Conservation (phyloP, 2,329 filamentous ascomycete genomes). For the Catunica adiposa region DNA sequence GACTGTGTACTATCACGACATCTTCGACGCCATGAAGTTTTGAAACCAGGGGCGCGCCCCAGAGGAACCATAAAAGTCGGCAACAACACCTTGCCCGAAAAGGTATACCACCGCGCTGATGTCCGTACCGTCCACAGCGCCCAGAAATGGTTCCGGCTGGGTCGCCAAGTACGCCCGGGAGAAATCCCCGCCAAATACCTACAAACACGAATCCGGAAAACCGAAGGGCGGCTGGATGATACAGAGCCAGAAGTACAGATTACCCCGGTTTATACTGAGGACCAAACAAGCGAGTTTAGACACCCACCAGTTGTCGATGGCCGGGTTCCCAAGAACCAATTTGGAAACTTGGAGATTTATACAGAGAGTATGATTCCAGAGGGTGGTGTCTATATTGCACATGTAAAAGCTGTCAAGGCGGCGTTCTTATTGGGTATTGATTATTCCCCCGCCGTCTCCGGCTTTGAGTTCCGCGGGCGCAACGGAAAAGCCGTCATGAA, state of each 20-base stretch:
- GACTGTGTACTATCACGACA: slow-evolving; percentile 74
- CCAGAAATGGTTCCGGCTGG: slow-evolving; percentile 83
- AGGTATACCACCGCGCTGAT: slow-evolving; percentile 67
- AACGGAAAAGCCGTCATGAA: slow-evolving; percentile 70
- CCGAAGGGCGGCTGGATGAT: slow-evolving; percentile 20
- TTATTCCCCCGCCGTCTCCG: slow-evolving; percentile 76
- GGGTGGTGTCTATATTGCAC: slow-evolving; percentile 57
- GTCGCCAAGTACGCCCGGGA: slow-evolving; percentile 58
- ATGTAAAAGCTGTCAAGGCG: slow-evolving; percentile 47
- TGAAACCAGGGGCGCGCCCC: slow-evolving; percentile 50
- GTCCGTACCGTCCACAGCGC: slow-evolving; percentile 62
- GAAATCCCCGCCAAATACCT: slow-evolving; percentile 73
- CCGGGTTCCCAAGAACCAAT: slow-evolving; percentile 73
- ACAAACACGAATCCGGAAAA: slow-evolving; percentile 14
- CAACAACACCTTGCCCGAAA: slow-evolving; percentile 46
- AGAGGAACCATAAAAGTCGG: slow-evolving; percentile 66
- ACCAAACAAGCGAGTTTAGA: slow-evolving; percentile 56
- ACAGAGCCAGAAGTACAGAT: slow-evolving; percentile 17
- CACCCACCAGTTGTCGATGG: slow-evolving; percentile 63
- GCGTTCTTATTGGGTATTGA: slow-evolving; percentile 64
- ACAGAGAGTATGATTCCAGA: slow-evolving; percentile 78
- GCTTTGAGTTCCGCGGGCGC: slow-evolving; percentile 74
- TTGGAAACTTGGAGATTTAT: slow-evolving; percentile 86
- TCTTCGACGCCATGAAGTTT: slow-evolving; percentile 59
- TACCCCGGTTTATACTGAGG: slow-evolving; percentile 39